These are phyloP conservation scores for Ulota crispa DNA, from an alignment of 225 moss, liverwort and hornwort species.

Conservation along the genomic window DNA sequence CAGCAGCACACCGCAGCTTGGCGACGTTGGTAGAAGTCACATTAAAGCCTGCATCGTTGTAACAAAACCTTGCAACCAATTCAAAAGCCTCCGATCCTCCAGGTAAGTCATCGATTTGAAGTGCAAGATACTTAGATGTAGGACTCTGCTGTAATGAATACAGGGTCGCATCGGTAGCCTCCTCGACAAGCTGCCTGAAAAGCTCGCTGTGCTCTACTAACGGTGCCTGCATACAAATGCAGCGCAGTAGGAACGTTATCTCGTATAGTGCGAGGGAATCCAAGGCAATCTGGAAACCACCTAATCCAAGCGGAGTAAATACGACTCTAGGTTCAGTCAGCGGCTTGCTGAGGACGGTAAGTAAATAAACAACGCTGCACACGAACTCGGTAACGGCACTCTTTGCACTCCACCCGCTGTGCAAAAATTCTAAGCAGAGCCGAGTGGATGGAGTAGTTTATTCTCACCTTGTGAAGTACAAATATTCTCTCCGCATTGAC, in stretches of 20 bases:
- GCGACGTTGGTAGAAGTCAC: conserved; percentile 78
- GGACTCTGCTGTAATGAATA: conserved; percentile 35
- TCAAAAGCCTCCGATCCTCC: conserved; percentile 86
- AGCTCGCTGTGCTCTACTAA: conserved; percentile 65
- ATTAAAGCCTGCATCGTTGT: conserved; percentile 42
- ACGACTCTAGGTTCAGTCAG: neutral
- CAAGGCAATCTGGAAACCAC: neutral
- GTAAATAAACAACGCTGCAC: neutral
- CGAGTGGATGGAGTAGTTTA: neutral
- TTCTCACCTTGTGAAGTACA: conserved; percentile 65
- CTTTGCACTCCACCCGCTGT: neutral
- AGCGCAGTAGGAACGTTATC: neutral
- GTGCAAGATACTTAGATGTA: conserved; percentile 45
- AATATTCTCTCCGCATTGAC: conserved; percentile 74
- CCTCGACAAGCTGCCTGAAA: conserved; percentile 57
- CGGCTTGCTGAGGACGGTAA: neutral
- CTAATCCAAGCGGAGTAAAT: neutral
- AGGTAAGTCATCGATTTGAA: conserved; percentile 74
- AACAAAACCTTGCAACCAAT: conserved; percentile 74
- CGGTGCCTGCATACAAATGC: conserved; percentile 47
- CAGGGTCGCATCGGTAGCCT: conserved; percentile 27
- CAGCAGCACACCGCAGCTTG: conserved; percentile 79
- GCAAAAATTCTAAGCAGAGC: neutral
- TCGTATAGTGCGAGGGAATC: neutral
- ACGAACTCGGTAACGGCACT: neutral